Evolutionary conservation across 2,329 filamentous ascomycete genomes (phyloP), one percentile per base, ranked within the genome.

Genomic region (Nigrospora sphaerica): DNA sequence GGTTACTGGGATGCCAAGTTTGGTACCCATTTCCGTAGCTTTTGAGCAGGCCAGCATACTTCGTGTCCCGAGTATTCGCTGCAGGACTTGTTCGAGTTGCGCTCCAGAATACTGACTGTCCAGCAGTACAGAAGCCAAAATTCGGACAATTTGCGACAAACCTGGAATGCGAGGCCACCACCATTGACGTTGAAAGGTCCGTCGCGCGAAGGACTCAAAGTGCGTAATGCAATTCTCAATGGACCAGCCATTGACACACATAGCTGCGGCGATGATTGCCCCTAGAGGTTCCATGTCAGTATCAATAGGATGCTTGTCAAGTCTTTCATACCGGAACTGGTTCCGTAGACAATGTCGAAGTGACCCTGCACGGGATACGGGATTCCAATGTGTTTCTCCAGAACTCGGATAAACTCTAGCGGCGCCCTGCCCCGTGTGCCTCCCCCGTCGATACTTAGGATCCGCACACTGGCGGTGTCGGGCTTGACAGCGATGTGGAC

Each of bases 391-490:
- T 43, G 46, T 11, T 56, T 41, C 45, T 57, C 45, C 10, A 62
- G 18, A 19, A 50, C 42, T 19, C 51, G 35, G 12, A 62, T 43
- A 34, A 57, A 53, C 32, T 43, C 43, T 18, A 62, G 42, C 13
- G 54, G 49, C 4, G 59, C 43, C n/a, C 62, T 53, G 12, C 53
- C 57, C 19, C 52, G 48, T 4, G 49, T 55, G 33, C 59, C 54
- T 31, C 64, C 63, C 12, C 63, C 63, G 54, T 70, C 64, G 47
- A 70, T 55, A 46, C 58, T 58, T 10, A 69, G 48, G 16, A 68
- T 49, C 33, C 62, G 46, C 12, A 63, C 47, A 13, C 61, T 55
- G 28, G 60, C 56, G 6, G 63, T 67, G 12, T 57, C 54, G 12
- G 64, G 64, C 12, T 64, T 53, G 6, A 67, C 47, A 14, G 50